Conservation (phyloP, 108 stramenopile species). For the Chaetoceros tenuissimus region DNA sequence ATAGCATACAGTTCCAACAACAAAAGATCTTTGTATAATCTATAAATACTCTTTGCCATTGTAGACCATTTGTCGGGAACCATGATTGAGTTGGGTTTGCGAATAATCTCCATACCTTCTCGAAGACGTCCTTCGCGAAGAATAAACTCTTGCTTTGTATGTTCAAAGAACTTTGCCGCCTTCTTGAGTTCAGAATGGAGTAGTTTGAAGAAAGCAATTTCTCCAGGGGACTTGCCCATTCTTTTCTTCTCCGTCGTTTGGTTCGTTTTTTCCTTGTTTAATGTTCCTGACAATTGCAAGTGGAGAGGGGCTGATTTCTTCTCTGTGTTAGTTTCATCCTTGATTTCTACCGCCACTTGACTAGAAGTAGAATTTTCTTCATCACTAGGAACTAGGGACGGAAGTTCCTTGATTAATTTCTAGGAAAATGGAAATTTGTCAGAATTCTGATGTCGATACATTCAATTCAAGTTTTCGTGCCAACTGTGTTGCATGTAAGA, state of each 20-base stretch:
- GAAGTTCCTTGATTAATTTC: constrained; percentile 84
- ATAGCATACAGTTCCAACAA: constrained; percentile 96
- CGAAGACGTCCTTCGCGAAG: constrained; percentile 81
- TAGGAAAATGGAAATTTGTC: constrained; percentile 8
- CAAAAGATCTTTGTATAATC: constrained; percentile 89
- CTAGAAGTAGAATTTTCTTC: no score
- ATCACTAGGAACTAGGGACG: constrained; percentile 49
- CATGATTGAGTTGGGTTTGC: constrained; percentile 71
- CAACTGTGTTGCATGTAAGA: not conserved
- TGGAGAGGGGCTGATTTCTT: no score
- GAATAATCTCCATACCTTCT: constrained; percentile 74
- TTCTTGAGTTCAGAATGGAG: constrained; percentile 85
- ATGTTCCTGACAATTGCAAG: no score
- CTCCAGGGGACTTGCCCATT: constrained; percentile 44
- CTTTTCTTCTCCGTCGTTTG: not conserved
- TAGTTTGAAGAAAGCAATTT: constrained; percentile 86
- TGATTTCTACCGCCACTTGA: no score
- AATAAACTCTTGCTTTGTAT: constrained; percentile 61
- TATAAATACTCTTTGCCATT: constrained; percentile 82
- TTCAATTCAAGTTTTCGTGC: no score
- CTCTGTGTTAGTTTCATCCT: no score
- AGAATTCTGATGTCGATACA: not conserved
- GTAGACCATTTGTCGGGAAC: constrained; percentile 72
- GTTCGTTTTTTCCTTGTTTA: not conserved
- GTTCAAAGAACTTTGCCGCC: constrained; percentile 80